A percentile compares a stretch with the other conserved stretches of the same genome.
Evolutionary conservation across 148 eudicot species (phyloP).

Genomic region (Vaccinium vitisidaea): DNA sequence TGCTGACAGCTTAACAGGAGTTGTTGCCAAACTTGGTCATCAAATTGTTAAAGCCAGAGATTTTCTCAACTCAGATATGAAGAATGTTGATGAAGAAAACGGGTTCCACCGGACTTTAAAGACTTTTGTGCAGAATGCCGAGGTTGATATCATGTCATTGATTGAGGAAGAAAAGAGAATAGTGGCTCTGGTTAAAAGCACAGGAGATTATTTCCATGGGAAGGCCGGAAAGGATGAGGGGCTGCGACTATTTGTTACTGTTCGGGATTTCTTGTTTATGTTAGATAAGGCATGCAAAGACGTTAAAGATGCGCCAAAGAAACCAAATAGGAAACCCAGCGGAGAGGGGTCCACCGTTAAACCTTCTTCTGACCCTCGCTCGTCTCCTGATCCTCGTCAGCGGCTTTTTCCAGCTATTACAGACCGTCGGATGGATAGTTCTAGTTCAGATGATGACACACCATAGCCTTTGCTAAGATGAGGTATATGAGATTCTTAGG

Average conservation of each 20-base stretch:
- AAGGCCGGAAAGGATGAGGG: conserved; percentile 76
- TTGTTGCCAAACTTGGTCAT: conserved; percentile 52
- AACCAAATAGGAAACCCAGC: conserved; percentile 31
- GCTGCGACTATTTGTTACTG: conserved; percentile 57
- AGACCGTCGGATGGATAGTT: conserved; percentile 43
- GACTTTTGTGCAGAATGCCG: conserved; percentile 58
- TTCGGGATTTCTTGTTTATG: conserved; percentile 67
- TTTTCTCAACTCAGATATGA: conserved; percentile 56
- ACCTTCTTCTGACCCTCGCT: conserved; percentile 32
- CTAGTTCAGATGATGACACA: conserved; percentile 72
- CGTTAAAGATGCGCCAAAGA: conserved; percentile 50
- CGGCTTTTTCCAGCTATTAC: conserved; percentile 40
- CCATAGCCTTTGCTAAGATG: neutral
- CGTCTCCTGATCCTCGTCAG: conserved; percentile 38
- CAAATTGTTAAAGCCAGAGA: conserved; percentile 47
- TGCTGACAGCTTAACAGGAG: conserved; percentile 52
- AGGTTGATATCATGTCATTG: conserved; percentile 45
- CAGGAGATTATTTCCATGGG: conserved; percentile 82
- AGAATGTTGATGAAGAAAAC: conserved; percentile 38
- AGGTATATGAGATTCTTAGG: conserved; percentile 6
- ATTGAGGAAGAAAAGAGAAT: conserved; percentile 79
- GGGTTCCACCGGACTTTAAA: conserved; percentile 53
- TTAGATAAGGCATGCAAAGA: conserved; percentile 69
- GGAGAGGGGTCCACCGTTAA: conserved; percentile 38
- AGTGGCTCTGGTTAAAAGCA: conserved; percentile 55